Percentiles rank a stretch among this genome's conserved stretches.
These are phyloP conservation scores for Wickerhamomyces kurtzmanii DNA, from an alignment of 805 yeast species.

Conservation along the genomic window DNA sequence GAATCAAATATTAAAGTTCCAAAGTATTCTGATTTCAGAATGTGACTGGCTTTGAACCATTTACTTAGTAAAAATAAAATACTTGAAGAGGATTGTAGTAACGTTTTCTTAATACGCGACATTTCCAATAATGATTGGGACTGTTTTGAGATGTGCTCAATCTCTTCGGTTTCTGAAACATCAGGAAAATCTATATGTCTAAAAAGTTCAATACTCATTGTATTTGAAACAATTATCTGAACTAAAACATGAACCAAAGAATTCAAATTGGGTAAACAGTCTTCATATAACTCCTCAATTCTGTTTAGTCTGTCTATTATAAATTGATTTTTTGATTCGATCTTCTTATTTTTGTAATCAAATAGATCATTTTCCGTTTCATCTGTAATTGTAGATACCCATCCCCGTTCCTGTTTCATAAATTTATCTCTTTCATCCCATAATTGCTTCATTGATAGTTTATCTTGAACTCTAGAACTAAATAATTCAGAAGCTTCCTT, in stretches of 20 bases:
- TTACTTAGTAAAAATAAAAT: slow-evolving; percentile 42
- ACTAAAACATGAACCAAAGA: slow-evolving; percentile 57
- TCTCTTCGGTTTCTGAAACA: too few relatives aligned
- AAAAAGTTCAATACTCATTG: too few relatives aligned
- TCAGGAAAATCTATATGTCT: too few relatives aligned
- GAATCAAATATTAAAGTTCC: slow-evolving; percentile 67
- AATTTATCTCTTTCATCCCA: slow-evolving; percentile 65
- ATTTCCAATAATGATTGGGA: too few relatives aligned
- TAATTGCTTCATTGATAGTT: slow-evolving; percentile 59
- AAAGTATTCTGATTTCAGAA: slow-evolving; percentile 70
- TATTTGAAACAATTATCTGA: slow-evolving; percentile 50
- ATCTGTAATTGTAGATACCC: slow-evolving; percentile 17
- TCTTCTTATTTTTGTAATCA: slow-evolving; percentile 16
- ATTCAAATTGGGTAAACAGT: slow-evolving; percentile 43
- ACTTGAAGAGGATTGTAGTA: slow-evolving; percentile 48
- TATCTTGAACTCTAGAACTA: slow-evolving; percentile 49
- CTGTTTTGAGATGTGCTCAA: too few relatives aligned
- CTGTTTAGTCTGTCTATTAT: slow-evolving; percentile 35
- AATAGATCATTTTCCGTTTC: slow-evolving; percentile 16
- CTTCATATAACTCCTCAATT: slow-evolving; percentile 51
- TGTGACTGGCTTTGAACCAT: slow-evolving; percentile 77
- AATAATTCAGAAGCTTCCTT: slow-evolving; percentile 71
- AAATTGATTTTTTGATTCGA: slow-evolving; percentile 11
- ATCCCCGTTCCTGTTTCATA: slow-evolving; percentile 66
- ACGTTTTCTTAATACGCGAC: slow-evolving; percentile 48